A percentile compares a stretch with the other conserved stretches of the same genome.
phyloP scores from a whole-genome alignment of 169 alveolate species.

The Plasmodium fragile region DNA sequence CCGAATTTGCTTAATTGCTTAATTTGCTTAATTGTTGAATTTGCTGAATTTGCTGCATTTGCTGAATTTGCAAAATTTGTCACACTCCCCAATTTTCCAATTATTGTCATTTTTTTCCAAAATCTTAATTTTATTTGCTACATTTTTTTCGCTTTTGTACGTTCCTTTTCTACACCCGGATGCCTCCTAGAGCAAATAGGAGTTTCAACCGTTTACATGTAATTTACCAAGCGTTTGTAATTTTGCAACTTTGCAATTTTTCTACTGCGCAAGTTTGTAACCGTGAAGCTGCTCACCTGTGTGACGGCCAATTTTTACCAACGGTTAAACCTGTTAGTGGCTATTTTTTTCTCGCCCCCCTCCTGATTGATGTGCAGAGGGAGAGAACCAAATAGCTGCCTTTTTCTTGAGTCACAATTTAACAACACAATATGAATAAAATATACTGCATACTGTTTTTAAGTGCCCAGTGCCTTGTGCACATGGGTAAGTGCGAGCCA shows the following conservation, averaged over 20 bases:
- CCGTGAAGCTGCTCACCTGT: not conserved
- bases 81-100: not conserved
- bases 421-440: slow-evolving; percentile 34
- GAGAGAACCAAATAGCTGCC: not conserved
- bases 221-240: not conserved
- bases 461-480: slow-evolving; percentile 28
- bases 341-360: not conserved
- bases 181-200: not conserved
- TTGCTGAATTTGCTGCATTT: not conserved
- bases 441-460: slow-evolving; percentile 37
- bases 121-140: not conserved
- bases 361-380: not conserved
- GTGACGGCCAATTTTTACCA: not conserved
- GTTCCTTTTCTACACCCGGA: not conserved
- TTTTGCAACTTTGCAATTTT: not conserved
- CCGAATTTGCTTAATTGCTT: not conserved
- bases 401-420: slow-evolving; percentile 14
- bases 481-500: slow-evolving; percentile 1
- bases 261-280: not conserved
- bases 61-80: not conserved
- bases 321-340: not conserved
- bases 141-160: not conserved
- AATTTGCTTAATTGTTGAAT: not conserved
- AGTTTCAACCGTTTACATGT: not conserved
- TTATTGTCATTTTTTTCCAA: not conserved